Percentiles rank a stretch among this genome's conserved stretches.
Conservation (phyloP, 306 rosid genomes). For the Castanea mollissima region DNA sequence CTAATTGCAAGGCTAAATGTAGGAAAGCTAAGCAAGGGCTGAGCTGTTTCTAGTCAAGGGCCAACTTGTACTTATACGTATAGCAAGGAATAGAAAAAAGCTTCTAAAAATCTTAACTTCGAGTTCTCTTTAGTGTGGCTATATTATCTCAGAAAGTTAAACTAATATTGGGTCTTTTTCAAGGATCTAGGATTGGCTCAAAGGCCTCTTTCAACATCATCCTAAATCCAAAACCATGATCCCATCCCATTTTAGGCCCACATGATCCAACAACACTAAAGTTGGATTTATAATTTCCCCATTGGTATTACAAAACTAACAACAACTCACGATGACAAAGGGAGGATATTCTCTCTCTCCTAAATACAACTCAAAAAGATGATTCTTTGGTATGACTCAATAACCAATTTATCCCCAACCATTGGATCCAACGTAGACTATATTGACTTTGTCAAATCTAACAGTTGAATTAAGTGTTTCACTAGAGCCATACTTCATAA, state of each 20-base stretch:
- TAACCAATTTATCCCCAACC: conserved; percentile 55
- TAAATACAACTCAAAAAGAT: conserved; percentile 36
- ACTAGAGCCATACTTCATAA: background rate
- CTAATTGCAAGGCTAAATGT: no score
- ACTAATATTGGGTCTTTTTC: no score
- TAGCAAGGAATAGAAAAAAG: no score
- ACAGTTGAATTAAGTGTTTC: background rate
- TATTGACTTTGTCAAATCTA: background rate
- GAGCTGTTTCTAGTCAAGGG: no score
- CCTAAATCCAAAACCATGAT: background rate
- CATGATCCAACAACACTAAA: background rate
- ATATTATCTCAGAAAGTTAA: no score
- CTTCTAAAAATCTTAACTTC: no score
- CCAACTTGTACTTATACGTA: no score
- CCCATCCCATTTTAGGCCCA: background rate
- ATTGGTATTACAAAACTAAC: no score
- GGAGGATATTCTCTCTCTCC: background rate
- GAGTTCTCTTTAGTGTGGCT: no score
- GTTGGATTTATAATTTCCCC: background rate
- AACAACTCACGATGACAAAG: no score
- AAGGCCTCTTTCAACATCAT: background rate
- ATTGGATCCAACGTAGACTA: conserved; percentile 54
- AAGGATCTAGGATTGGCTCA: background rate
- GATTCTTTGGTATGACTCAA: conserved; percentile 31
- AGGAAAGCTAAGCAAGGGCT: no score